Base-by-base conservation (phyloP, 352 stramenopile genomes). In the Thraustotheca clavata region DNA sequence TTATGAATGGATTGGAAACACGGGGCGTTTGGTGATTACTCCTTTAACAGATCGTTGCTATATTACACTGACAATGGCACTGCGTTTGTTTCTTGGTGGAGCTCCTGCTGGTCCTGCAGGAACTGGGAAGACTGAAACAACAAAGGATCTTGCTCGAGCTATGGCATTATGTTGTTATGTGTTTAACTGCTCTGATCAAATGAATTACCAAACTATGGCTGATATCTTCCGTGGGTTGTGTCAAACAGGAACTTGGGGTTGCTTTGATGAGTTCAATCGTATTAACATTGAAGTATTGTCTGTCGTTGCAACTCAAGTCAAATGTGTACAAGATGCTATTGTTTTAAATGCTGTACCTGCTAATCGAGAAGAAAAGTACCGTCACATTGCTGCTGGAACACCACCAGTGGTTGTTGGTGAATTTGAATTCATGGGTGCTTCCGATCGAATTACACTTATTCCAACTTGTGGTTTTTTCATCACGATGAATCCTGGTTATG, bases 1-100 rank as follows among this genome's bases (percentile, higher is more conserved):
- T 46, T 94, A 94, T 69, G 86, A 94, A 59, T 92, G 81, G 82
- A 91, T 93, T 43, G 86, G 86, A 11, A 94, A 94, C 67, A 92
- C 83, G 8, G 89, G 92, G 33, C 88, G 93, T 6, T 76, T 98
- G 16, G 93, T 98, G 50, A 98, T 98, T 71, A 98, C 94, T 4
- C 93, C 94, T 22, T 74, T 98, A 4, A 98, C 94, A 3, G 94
- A 98, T 80, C 86, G 94, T 16, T 98, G 94, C 71, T 98, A 98
- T 71, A 98, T 98, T 60, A 98, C 94, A 8, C 70, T 98, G 18
- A 98, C 94, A 3, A 98, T 98, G 91, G 94, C 89, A 16, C 73
- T 98, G 33, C 90, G 95, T 40, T 67, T 98, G n/a, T 98, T 98
- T 71, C 75, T 98, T n/a, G 95, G 94, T 26, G 94, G 94, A 14